Percentiles rank a stretch among this genome's conserved stretches.
phyloP scores from a whole-genome alignment of 2,329 filamentous ascomycete genomes.

The Colletotrichum sp. region DNA sequence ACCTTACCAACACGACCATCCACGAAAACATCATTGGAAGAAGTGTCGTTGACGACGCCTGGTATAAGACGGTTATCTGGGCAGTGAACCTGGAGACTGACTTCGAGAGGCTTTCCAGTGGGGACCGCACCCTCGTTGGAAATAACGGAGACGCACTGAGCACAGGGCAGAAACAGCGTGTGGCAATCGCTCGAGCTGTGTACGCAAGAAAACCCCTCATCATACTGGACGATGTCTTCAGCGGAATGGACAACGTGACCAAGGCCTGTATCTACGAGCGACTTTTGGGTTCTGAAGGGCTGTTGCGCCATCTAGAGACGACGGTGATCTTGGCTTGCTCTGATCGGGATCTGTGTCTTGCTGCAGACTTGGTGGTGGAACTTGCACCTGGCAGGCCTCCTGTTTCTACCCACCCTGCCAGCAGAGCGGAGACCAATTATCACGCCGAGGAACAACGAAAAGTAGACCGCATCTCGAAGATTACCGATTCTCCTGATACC shows the following conservation, averaged over 20 bases:
- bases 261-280: constrained; percentile 31
- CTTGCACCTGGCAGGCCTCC: not conserved
- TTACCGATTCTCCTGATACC: not conserved
- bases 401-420: not conserved
- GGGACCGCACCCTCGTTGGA: constrained; percentile 41
- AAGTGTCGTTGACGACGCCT: constrained; percentile 28
- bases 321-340: not conserved
- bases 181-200: constrained; percentile 33
- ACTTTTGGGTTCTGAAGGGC: constrained; percentile 29
- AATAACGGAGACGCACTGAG: constrained; percentile 44
- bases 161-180: constrained; percentile 38
- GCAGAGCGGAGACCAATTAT: rapidly evolving
- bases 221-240: constrained; percentile 39
- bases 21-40: constrained; percentile 41
- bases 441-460: not conserved
- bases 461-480: rapidly evolving
- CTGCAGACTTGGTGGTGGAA: not conserved
- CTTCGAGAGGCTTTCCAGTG: constrained; percentile 31
- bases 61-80: constrained; percentile 37
- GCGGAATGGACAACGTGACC: constrained; percentile 35
- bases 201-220: constrained; percentile 31
- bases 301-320: not conserved
- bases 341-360: not conserved
- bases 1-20: constrained; percentile 36
- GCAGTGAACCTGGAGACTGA: constrained; percentile 35